phyloP scores from a whole-genome alignment of 768 basidiomycete species.

The Tricholoma matsutake region DNA sequence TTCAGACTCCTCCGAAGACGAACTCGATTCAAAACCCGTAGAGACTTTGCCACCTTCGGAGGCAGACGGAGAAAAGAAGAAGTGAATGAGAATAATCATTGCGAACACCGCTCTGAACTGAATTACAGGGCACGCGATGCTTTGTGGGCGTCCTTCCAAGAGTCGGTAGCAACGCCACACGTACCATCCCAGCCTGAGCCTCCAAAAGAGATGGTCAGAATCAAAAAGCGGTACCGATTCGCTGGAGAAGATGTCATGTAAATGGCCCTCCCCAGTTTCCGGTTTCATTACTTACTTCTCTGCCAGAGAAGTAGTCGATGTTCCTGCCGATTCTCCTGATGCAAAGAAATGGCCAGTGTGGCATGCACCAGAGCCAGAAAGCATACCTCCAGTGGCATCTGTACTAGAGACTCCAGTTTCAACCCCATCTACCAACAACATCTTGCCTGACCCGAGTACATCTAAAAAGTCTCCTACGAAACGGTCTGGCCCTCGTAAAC shows the following conservation, averaged over 20 bases:
- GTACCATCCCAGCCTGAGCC: slow-evolving; percentile 15
- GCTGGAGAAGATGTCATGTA: slow-evolving; percentile 77
- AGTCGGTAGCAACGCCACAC: slow-evolving; percentile 43
- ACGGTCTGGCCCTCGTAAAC: slow-evolving; percentile 64
- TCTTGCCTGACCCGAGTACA: slow-evolving; percentile 7
- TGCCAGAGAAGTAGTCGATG: slow-evolving; percentile 69
- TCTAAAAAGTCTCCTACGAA: slow-evolving; percentile 30
- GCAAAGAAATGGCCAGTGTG: slow-evolving; percentile 73
- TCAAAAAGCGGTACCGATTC: slow-evolving; percentile 68
- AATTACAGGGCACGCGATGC: slow-evolving; percentile 52
- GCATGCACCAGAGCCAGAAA: slow-evolving; percentile 21
- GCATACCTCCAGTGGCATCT: not conserved
- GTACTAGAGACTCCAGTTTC: slow-evolving; percentile 3
- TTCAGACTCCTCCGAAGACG: slow-evolving; percentile 33
- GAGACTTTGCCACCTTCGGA: slow-evolving; percentile 24
- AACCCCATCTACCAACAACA: not conserved
- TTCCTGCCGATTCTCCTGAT: slow-evolving; percentile 68
- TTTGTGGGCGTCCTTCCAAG: slow-evolving; percentile 69
- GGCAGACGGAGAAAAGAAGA: slow-evolving; percentile 43
- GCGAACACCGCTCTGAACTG: slow-evolving; percentile 2
- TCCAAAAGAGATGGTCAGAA: slow-evolving; percentile 50
- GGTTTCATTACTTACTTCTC: slow-evolving; percentile 8
- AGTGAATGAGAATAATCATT: slow-evolving; percentile 26
- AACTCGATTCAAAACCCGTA: slow-evolving; percentile 32
- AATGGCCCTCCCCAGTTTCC: slow-evolving; percentile 23